Evolutionary conservation across 306 rosid species (phyloP).

Genomic region (Cucurbita moschata): DNA sequence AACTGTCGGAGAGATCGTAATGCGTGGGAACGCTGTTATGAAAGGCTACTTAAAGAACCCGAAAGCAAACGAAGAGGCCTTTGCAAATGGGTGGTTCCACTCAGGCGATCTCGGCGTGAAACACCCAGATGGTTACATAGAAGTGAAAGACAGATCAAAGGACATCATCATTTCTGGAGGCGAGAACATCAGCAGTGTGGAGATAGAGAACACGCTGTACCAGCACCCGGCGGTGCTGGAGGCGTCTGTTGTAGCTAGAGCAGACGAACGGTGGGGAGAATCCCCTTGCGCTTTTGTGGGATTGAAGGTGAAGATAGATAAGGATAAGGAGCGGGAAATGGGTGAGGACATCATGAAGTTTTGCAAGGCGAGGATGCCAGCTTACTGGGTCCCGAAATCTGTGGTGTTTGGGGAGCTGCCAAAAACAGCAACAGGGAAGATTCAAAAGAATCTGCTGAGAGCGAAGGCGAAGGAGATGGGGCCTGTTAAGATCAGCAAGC

Average conservation of each 20-base stretch:
- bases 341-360: constrained; percentile 60
- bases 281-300: constrained; percentile 86
- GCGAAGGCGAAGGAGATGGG: constrained; percentile 61
- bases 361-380: constrained; percentile 65
- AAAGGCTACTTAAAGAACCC: constrained; percentile 92
- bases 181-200: constrained; percentile 87
- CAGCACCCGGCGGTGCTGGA: constrained; percentile 56
- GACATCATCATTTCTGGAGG: constrained; percentile 92
- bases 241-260: constrained; percentile 75
- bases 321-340: constrained; percentile 32
- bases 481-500: constrained; percentile 34
- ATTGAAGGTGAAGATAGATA: constrained; percentile 36
- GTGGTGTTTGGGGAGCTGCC: constrained; percentile 55
- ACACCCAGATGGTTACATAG: constrained; percentile 80
- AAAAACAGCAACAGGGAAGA: constrained; percentile 64
- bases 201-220: constrained; percentile 60
- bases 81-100: constrained; percentile 85
- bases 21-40: constrained; percentile 80
- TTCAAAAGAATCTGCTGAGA: constrained; percentile 76
- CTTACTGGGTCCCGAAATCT: constrained; percentile 76
- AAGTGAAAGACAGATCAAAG: constrained; percentile 87
- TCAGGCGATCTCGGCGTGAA: constrained; percentile 82
- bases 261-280: constrained; percentile 86
- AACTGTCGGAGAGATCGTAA: constrained; percentile 72
- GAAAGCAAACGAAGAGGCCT: constrained; percentile 51